Base-by-base conservation (phyloP, 345 rosid genomes). In the Erysimum cheiranthoides region DNA sequence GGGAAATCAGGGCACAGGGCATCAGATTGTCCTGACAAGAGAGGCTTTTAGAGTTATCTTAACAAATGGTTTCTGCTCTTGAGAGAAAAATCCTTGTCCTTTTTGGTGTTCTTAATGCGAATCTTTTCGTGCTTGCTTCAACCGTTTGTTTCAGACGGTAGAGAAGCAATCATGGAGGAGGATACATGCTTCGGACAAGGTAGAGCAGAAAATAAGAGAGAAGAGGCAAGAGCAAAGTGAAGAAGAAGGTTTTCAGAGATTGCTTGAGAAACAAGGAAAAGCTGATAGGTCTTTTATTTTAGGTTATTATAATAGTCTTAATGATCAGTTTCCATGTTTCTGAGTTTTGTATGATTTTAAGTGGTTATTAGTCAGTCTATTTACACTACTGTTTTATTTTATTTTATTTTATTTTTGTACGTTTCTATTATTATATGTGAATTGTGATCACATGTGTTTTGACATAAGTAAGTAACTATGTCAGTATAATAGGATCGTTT, bases 1-100 rank as follows among this genome's bases (percentile, higher is more conserved):
- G 97, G 97, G 39, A 83, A 78, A 53, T 63, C 88, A 8, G 97
- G 99, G 47, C 97, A 95, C 71, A 88, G 87, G 82, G 92, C 99
- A 77, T 69, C 99, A 32, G 93, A 95, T 71, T 95, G 97, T 79
- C 92, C 96, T 35, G 83, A 67, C 73, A 85, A 84, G 75, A 58
- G 70, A 40, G 87, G 73, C 18, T 89, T 71, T 70, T 88, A 84
- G 60, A 83, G 21, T 30, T 43, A 0, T 30, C 28, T 5, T 8
- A 27, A 8, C 14, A 4, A 45, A 34, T 30, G 45, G 61, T 18
- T 50, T 73, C 70, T 78, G 74, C 73, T 46, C 64, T 43, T 27
- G 71, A 43, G 56, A 8, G 52, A 56, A 53, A 61, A 18, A 75
- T 61, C 75, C 58, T 53, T 70, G 75, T 70, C 52, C 68, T 60